A percentile compares a stretch with the other conserved stretches of the same genome.
Evolutionary conservation across 768 basidiomycete species (phyloP).

Genomic region (Pleurotus platypus): DNA sequence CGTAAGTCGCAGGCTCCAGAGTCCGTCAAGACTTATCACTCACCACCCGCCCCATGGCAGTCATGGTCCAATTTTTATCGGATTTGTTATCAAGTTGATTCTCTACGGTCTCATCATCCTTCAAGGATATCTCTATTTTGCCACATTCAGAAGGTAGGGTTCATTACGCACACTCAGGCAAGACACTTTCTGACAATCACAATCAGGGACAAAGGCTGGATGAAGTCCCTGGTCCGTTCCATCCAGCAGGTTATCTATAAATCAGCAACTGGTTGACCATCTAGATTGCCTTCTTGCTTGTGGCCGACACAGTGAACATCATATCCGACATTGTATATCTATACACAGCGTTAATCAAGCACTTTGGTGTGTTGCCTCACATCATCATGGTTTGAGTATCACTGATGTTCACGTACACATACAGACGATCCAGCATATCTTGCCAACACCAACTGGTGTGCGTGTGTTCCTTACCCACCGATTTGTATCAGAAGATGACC

Average conservation of each 20-base stretch:
- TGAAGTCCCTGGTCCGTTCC: slow-evolving; percentile 45
- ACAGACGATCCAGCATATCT: slow-evolving; percentile 24
- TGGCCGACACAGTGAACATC: slow-evolving; percentile 46
- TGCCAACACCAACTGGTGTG: slow-evolving; percentile 22
- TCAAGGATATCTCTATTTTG: slow-evolving; percentile 45
- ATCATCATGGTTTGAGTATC: too few species aligned
- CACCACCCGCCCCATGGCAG: slow-evolving; percentile 18
- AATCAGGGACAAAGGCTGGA: slow-evolving; percentile 38
- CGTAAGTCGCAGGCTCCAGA: slow-evolving; percentile 18
- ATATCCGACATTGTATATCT: slow-evolving; percentile 40
- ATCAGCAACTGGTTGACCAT: too few species aligned
- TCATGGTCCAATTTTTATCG: slow-evolving; percentile 47
- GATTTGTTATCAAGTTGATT: slow-evolving; percentile 39
- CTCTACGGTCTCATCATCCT: slow-evolving; percentile 47
- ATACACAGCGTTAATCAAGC: slow-evolving; percentile 41
- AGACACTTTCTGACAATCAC: not conserved
- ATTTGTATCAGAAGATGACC: not conserved
- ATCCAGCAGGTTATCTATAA: too few species aligned
- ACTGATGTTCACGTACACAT: too few species aligned
- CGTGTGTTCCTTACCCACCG: too few species aligned
- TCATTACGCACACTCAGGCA: not conserved
- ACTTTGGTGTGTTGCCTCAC: too few species aligned
- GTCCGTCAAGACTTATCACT: not conserved
- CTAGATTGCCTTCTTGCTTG: slow-evolving; percentile 37
- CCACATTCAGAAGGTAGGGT: slow-evolving; percentile 32